Conservation (phyloP, 805 yeast species). For the Kodamaea leandrae region DNA sequence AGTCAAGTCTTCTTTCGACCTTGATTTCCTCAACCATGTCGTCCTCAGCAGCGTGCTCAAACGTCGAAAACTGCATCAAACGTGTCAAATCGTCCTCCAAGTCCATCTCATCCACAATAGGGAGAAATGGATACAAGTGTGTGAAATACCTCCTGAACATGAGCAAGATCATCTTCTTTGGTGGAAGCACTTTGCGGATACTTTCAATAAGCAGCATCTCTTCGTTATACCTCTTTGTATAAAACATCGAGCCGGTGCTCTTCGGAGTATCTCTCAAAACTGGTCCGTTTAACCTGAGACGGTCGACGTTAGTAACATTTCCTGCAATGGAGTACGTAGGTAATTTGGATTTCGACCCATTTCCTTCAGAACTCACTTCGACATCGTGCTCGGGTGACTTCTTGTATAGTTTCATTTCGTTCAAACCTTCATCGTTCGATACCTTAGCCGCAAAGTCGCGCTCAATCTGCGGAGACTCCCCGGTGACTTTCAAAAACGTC, state of each 20-base stretch:
- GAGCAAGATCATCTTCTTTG: constrained; percentile 24
- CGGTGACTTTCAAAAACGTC: neutral
- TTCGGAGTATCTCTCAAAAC: constrained; percentile 3
- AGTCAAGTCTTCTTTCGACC: constrained; percentile 16
- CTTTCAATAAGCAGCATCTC: constrained; percentile 20
- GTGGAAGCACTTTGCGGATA: constrained; percentile 22
- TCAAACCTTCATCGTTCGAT: constrained; percentile 11
- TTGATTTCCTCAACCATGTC: constrained; percentile 13
- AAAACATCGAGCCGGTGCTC: constrained; percentile 18
- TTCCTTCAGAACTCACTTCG: neutral
- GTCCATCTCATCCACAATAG: constrained; percentile 27
- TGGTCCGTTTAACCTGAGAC: neutral
- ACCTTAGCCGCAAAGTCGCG: constrained; percentile 10
- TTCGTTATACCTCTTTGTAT: constrained; percentile 17
- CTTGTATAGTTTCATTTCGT: constrained; percentile 7
- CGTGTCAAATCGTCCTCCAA: constrained; percentile 18
- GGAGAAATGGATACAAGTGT: constrained; percentile 26
- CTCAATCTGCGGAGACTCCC: constrained; percentile 8
- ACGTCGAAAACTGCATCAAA: constrained; percentile 18
- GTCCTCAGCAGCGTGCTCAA: constrained; percentile 9
- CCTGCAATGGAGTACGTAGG: neutral
- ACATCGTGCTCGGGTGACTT: constrained; percentile 4
- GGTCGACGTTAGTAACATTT: neutral
- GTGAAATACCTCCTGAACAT: constrained; percentile 25
- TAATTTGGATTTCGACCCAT: neutral